A percentile compares a stretch with the other conserved stretches of the same genome.
Evolutionary conservation across 805 yeast genomes (phyloP).

Genomic region (Candida orba): DNA sequence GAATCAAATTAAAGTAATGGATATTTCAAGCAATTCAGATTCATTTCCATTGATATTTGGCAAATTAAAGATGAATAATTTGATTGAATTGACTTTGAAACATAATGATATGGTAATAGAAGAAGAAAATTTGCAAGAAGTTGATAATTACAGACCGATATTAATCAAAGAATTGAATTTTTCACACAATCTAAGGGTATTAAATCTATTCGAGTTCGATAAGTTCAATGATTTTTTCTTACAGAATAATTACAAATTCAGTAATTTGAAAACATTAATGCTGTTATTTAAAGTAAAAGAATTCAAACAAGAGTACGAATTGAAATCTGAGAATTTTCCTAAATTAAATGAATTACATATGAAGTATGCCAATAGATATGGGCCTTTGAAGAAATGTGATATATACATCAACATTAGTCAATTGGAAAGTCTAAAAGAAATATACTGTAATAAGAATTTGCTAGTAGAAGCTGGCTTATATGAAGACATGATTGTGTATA

Average conservation of each 20-base stretch:
- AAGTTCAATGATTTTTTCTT: slow-evolving; percentile 10
- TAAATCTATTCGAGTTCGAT: slow-evolving; percentile 11
- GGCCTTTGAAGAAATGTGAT: slow-evolving; percentile 16
- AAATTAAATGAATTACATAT: slow-evolving; percentile 5
- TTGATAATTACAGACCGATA: not conserved
- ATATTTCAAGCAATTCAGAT: not conserved
- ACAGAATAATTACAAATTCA: slow-evolving; percentile 4
- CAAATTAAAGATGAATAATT: slow-evolving; percentile 1
- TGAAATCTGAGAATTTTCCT: slow-evolving; percentile 11
- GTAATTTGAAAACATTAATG: not conserved
- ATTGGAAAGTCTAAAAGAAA: not conserved
- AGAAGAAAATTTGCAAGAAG: not conserved
- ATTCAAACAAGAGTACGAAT: slow-evolving; percentile 5
- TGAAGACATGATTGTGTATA: not conserved
- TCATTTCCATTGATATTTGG: slow-evolving; percentile 2
- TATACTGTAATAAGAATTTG: slow-evolving; percentile 5
- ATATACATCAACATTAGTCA: slow-evolving; percentile 9
- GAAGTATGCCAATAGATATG: slow-evolving; percentile 15
- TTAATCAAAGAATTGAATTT: not conserved
- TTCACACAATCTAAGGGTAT: slow-evolving; percentile 3
- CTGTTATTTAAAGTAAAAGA: slow-evolving; percentile 4
- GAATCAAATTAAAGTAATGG: not conserved
- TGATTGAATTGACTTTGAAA: slow-evolving; percentile 2
- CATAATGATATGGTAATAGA: slow-evolving; percentile 3
- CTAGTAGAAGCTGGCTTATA: not conserved